Evolutionary conservation across 2,329 filamentous ascomycete species (phyloP), one percentile per base, ranked within the genome.

Genomic region (Basipetospora sp.): DNA sequence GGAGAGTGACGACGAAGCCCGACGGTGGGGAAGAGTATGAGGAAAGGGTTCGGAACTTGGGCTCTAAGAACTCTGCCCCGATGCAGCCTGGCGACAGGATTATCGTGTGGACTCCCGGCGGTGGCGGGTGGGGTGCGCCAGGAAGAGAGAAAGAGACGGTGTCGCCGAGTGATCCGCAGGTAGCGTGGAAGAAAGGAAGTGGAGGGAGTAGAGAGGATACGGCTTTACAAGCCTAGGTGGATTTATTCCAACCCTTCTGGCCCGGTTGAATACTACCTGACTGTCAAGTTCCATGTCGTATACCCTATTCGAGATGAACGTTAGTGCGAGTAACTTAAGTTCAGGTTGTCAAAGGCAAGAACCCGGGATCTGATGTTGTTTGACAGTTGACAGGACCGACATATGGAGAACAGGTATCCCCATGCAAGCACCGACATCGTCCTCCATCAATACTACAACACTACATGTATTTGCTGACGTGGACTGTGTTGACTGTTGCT

Each of bases 1-100:
- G 72, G 43, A n/a, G n/a, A n/a, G n/a, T n/a, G n/a, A n/a, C n/a
- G n/a, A 25, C 11, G 22, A 11, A 25, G 22, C 6, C 6, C 22
- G 22, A 11, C 22, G 53, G 50, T 0, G 56, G 58, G 9, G 50
- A 51, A 5, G 65, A 70, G 44, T 68, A 66, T 49, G 63, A 75
- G 52, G 67, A 77, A 53, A 61, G 77, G 28, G 63, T 66, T 36
- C 77, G 87, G 50, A 86, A 82, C 49, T 53, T 87, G 28, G 81
- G 81, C 1, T 80, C 74, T 2, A 88, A 88, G 65, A 88, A 87
- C 47, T 84, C 76, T 18, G 81, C 80, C 10, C 67, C 69, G 10
- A 86, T 88, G 80, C 65, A 74, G 50, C 64, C 75, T 1, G 83
- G 83, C 0, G 83, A 90, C 51, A 63, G 80, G 5, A 85, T 88